Percentiles rank a stretch among this genome's conserved stretches.
Conservation (phyloP, 1,139 yeast species). For the Candida sp. region DNA sequence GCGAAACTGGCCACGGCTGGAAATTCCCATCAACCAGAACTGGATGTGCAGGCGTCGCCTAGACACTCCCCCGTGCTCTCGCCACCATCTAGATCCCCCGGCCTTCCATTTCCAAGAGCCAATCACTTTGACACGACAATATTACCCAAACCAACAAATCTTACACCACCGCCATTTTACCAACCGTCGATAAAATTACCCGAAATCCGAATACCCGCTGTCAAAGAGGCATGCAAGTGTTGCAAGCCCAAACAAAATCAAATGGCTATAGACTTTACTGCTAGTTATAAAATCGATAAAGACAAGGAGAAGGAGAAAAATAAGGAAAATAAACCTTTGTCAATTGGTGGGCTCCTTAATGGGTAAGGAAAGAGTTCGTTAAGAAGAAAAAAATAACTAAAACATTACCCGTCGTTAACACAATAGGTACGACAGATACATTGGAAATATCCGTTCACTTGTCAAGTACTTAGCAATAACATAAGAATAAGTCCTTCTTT, state of each 20-base stretch:
- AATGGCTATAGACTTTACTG: constrained; percentile 31
- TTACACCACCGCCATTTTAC: constrained; percentile 1
- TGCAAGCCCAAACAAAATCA: constrained; percentile 4
- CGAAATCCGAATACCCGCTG: constrained; percentile 5
- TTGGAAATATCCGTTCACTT: no score
- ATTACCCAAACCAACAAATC: constrained; percentile 4
- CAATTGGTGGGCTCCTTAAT: constrained; percentile 38
- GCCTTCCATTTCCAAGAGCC: not conserved
- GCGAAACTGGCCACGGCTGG: not conserved
- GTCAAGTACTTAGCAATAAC: no score
- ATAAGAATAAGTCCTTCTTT: no score
- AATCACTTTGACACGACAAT: not conserved
- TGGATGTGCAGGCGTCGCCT: not conserved
- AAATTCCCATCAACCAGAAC: constrained; percentile 4
- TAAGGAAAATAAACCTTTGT: constrained; percentile 14
- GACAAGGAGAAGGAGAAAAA: constrained; percentile 7
- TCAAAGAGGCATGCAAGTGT: constrained; percentile 6
- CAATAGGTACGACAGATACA: no score
- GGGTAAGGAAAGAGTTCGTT: constrained; percentile 10
- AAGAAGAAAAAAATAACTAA: no score
- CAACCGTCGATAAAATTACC: constrained; percentile 5
- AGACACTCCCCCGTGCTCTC: not conserved
- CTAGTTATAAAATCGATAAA: constrained; percentile 12
- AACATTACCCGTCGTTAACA: no score
- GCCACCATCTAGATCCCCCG: constrained; percentile 4